phyloP scores from a whole-genome alignment of 257 asterid species.

The Prunella vulgaris region DNA sequence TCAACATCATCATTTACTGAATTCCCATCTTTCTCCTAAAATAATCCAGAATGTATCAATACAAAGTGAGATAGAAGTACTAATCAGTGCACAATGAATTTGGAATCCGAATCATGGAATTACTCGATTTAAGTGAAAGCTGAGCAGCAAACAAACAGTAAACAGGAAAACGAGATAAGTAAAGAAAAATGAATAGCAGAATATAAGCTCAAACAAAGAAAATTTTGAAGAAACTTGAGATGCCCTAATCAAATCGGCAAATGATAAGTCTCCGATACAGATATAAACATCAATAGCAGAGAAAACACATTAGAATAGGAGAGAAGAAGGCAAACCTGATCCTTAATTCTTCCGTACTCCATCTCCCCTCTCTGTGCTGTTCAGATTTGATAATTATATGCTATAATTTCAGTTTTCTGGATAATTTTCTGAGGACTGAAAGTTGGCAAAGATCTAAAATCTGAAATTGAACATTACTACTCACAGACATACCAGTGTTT shows the following conservation, averaged over 20 bases:
- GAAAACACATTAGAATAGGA: background rate
- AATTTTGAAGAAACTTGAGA: background rate
- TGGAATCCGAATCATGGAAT: background rate
- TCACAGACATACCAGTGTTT: background rate
- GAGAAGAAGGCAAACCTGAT: constrained; percentile 40
- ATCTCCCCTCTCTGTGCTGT: constrained; percentile 18
- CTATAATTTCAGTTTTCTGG: background rate
- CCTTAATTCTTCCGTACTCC: constrained; percentile 69
- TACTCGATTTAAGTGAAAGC: background rate
- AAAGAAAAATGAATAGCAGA: background rate
- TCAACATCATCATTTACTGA: too few relatives aligned
- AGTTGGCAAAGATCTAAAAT: constrained; percentile 18
- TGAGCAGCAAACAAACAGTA: background rate
- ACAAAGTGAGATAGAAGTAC: constrained; percentile 5
- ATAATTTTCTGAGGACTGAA: background rate
- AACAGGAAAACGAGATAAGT: background rate
- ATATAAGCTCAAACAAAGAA: background rate
- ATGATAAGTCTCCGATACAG: background rate
- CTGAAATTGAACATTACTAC: background rate
- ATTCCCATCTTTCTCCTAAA: too few relatives aligned
- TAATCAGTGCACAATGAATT: background rate
- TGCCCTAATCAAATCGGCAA: background rate
- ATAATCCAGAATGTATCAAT: too few relatives aligned
- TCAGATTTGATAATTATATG: constrained; percentile 5
- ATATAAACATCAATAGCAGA: background rate